Evolutionary conservation across 163 green algal genomes (phyloP), one percentile per base, ranked within the genome.

Genomic region (Scenedesmus sp.): DNA sequence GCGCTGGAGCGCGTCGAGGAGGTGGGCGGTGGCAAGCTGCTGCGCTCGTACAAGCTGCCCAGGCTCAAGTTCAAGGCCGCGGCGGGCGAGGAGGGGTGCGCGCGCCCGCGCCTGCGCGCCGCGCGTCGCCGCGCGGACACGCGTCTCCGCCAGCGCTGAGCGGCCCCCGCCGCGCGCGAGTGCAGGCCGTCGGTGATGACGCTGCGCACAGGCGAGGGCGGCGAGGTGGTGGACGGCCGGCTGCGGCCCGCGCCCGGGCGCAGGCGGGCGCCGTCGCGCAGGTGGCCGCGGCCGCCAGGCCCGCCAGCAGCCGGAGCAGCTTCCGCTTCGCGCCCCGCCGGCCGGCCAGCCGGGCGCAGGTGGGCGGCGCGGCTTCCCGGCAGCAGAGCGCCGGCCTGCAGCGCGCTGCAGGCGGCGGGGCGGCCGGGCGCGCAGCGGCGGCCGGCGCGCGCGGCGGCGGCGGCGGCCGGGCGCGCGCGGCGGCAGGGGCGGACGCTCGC

Each of bases 1-100:
- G 84, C 84, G 4, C 84, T 87, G 50, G 85, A 91, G 39, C 67
- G 82, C 4, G 83, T 90, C 57, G 85, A 91, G 70, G 77, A 80
- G 14, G 76, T 48, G 14, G n/a, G 60, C 9, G 56, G 53, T n/a
- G 42, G 70, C 2, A 81, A 84, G 57, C 71, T 90, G 48, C 70
- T 78, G 53, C 77, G 75, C 20, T 65, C 80, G 54, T 82, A 78
- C 71, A 87, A 86, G 45, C 31, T 71, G 36, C 76, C 77, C 2
- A 73, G 77, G 18, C 58, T 83, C 13, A 83, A 70, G 33, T 88
- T 86, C 75, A 88, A 88, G 63, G 63, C 42, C 36, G 50, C 60
- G 47, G 17, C 17, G 50, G 65, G 47, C 18, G 33, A 17, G 24
- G 18, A 63, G 1, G 53, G 29, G 50, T 57, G 26, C 70, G 39